Evolutionary conservation across 139 green algal genomes (phyloP).

Genomic region (Eudorina sp.): DNA sequence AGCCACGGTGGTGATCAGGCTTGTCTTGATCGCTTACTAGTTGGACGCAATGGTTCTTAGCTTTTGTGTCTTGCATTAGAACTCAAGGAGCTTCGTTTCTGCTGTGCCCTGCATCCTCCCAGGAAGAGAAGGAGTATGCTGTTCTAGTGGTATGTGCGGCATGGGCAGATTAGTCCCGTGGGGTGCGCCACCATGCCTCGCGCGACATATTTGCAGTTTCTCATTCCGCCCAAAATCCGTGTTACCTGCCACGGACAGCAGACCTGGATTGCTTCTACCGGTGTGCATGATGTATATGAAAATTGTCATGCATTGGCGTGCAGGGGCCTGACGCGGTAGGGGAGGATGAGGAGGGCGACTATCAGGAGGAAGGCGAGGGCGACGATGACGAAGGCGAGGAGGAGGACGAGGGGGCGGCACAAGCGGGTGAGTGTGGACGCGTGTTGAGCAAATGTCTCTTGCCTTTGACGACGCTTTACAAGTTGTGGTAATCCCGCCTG

Average conservation of each 20-base stretch:
- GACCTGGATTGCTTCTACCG: too few species aligned
- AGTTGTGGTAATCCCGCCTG: too few species aligned
- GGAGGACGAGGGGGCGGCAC: slow-evolving; percentile 13
- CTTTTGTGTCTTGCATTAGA: not conserved
- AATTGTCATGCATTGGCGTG: too few species aligned
- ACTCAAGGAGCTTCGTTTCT: not conserved
- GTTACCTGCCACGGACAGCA: too few species aligned
- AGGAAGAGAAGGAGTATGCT: slow-evolving; percentile 49
- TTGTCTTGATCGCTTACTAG: not conserved
- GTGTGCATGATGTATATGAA: too few species aligned
- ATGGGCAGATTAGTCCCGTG: too few species aligned
- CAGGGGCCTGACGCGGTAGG: slow-evolving; percentile 28
- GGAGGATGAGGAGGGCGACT: slow-evolving; percentile 50
- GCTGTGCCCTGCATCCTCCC: not conserved
- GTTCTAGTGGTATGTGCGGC: slow-evolving; percentile 43
- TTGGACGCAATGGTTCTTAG: too few species aligned
- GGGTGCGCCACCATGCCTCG: too few species aligned
- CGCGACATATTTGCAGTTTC: too few species aligned
- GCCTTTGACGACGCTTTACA: too few species aligned
- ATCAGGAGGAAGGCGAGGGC: slow-evolving; percentile 37
- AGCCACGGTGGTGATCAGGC: not conserved
- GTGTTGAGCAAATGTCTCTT: too few species aligned
- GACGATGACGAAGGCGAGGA: slow-evolving; percentile 43
- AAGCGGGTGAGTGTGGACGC: not conserved
- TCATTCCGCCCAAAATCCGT: too few species aligned